Percentiles rank a stretch among this genome's conserved stretches.
Evolutionary conservation across 2,329 filamentous ascomycete species (phyloP).

Genomic region (Ambrosiella cleistominuta): DNA sequence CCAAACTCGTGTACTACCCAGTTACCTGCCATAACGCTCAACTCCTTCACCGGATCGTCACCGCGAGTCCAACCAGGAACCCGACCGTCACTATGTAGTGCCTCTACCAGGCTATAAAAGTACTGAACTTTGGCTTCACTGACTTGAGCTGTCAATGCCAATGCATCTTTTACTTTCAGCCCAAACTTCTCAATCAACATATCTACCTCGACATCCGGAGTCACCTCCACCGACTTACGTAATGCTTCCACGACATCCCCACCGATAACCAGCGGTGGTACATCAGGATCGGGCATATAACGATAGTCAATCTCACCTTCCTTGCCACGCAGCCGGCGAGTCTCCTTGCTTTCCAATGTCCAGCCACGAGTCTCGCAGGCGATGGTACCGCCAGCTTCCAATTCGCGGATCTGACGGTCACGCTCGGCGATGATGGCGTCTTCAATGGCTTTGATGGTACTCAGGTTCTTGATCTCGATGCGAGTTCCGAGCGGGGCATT

Average conservation of each 20-base stretch:
- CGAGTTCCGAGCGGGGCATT: conserved; percentile 50
- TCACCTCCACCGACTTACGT: conserved; percentile 41
- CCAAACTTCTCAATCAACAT: conserved; percentile 45
- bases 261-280: conserved; percentile 62
- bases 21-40: conserved; percentile 36
- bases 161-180: conserved; percentile 65
- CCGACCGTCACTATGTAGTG: conserved; percentile 20
- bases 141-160: conserved; percentile 60
- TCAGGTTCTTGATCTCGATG: conserved; percentile 95
- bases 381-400: conserved; percentile 58
- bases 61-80: conserved; percentile 14
- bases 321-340: conserved; percentile 68
- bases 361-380: conserved; percentile 84
- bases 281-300: conserved; percentile 94
- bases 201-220: conserved; percentile 54
- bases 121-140: conserved; percentile 67
- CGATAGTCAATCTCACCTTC: conserved; percentile 95
- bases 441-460: conserved; percentile 86
- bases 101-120: conserved; percentile 49
- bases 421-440: conserved; percentile 86
- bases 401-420: conserved; percentile 65
- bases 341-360: conserved; percentile 71
- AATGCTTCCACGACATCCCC: conserved; percentile 51
- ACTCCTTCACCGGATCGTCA: conserved; percentile 17
- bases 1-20: conserved; percentile 64